These are phyloP conservation scores for Pythium periplocum DNA, from an alignment of 352 stramenopile genomes.

Conservation along the genomic window DNA sequence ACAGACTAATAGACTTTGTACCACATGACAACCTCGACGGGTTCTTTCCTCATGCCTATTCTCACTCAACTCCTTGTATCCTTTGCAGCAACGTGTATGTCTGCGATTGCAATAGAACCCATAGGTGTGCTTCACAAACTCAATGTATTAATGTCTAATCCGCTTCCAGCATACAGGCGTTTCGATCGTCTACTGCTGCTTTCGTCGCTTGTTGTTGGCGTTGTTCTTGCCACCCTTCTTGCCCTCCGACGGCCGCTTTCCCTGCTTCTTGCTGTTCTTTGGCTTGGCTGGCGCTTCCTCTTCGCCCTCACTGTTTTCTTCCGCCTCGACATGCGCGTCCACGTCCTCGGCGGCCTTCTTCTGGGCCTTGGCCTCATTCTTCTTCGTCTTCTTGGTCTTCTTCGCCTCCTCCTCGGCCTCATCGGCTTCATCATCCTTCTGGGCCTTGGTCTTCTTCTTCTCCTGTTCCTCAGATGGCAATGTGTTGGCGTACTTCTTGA, in stretches of 20 bases:
- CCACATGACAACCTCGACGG: too few relatives aligned
- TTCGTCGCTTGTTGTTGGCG: conserved; percentile 15
- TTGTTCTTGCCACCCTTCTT: conserved; percentile 28
- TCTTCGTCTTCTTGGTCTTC: conserved; percentile 80
- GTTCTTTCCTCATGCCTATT: too few relatives aligned
- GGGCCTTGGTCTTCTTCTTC: conserved; percentile 65
- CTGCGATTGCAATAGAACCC: too few relatives aligned
- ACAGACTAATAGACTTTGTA: too few relatives aligned
- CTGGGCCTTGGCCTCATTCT: conserved; percentile 65
- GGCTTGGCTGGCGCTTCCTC: conserved; percentile 38
- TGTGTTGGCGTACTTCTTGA: conserved; percentile 98
- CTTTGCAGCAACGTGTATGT: too few relatives aligned
- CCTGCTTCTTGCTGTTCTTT: conserved; percentile 33
- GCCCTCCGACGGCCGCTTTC: conserved; percentile 10
- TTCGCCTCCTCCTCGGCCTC: conserved; percentile 65
- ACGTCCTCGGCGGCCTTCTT: conserved; percentile 75
- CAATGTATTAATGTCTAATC: too few relatives aligned
- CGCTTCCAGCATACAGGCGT: too few relatives aligned
- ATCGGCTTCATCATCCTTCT: conserved; percentile 52
- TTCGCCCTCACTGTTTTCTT: conserved; percentile 43
- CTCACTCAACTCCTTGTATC: too few relatives aligned
- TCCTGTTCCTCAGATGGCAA: conserved; percentile 70
- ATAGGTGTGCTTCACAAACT: too few relatives aligned
- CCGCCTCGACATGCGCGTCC: conserved; percentile 51
- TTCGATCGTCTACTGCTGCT: too few relatives aligned